A percentile compares a stretch with the other conserved stretches of the same genome.
Conservation (phyloP, 2,329 filamentous ascomycete species). For the Ophiostoma populinum region DNA sequence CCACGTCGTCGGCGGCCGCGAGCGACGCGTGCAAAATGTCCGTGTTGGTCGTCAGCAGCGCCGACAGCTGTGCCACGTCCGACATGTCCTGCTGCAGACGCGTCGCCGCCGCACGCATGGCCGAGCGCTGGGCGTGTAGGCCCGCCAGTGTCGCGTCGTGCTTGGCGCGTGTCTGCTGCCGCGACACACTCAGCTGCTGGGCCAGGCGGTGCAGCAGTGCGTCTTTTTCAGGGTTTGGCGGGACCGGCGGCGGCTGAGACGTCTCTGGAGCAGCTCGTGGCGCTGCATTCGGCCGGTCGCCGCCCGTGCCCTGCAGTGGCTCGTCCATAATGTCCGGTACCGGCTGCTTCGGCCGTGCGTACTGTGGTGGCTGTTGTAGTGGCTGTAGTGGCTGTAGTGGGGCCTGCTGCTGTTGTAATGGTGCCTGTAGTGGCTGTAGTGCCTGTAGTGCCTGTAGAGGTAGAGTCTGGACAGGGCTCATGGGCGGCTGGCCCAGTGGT, state of each 20-base stretch:
- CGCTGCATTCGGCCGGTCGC: conserved; percentile 18
- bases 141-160: conserved; percentile 59
- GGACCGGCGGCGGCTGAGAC: conserved; percentile 60
- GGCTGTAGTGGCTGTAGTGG: conserved; percentile 2
- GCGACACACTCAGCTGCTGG: conserved; percentile 47
- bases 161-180: conserved; percentile 51
- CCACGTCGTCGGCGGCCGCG: conserved; percentile 59
- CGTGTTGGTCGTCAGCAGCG: conserved; percentile 59
- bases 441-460: conserved; percentile 7
- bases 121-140: conserved; percentile 60
- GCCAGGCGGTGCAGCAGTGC: conserved; percentile 65
- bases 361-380: conserved; percentile 10
- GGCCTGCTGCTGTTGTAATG: conserved; percentile 9
- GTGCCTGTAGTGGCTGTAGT: conserved; percentile 9
- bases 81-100: conserved; percentile 58
- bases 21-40: conserved; percentile 62
- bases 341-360: conserved; percentile 20
- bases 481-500: conserved; percentile 13
- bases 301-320: conserved; percentile 26
- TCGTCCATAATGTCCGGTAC: conserved; percentile 40
- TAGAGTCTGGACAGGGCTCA: conserved; percentile 13
- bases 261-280: conserved; percentile 19
- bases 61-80: conserved; percentile 52
- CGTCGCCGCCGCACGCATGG: conserved; percentile 53
- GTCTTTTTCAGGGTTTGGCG: conserved; percentile 91